A percentile compares a stretch with the other conserved stretches of the same genome.
phyloP scores from a whole-genome alignment of 768 basidiomycete genomes.

The Paxillus rubicundulus region DNA sequence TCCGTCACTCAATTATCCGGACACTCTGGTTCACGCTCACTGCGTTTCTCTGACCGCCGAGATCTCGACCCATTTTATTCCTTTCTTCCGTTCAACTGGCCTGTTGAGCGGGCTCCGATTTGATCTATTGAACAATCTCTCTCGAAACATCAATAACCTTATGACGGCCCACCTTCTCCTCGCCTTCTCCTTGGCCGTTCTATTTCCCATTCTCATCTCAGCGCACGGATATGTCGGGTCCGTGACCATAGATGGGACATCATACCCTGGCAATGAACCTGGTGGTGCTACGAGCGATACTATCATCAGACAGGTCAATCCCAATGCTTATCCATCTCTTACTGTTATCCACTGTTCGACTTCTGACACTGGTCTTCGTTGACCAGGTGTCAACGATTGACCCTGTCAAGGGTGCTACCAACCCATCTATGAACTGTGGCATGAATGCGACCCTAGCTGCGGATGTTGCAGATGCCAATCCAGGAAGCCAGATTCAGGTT shows the following conservation, averaged over 20 bases:
- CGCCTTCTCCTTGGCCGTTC: slow-evolving; percentile 6
- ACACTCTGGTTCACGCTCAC: background rate
- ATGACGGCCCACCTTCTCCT: slow-evolving; percentile 16
- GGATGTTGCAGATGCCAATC: slow-evolving; percentile 52
- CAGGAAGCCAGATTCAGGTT: slow-evolving; percentile 53
- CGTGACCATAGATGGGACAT: slow-evolving; percentile 29
- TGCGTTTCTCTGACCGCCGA: background rate
- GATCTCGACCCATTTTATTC: slow-evolving; percentile 5
- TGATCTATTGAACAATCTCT: too few species aligned
- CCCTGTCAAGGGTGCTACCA: slow-evolving; percentile 56
- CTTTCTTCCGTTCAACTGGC: slow-evolving; percentile 6
- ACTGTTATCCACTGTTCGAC: background rate
- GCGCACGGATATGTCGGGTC: slow-evolving; percentile 32
- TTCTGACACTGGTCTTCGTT: background rate
- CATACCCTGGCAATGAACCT: slow-evolving; percentile 31
- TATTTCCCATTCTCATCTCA: slow-evolving; percentile 21
- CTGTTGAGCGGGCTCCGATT: slow-evolving; percentile 19
- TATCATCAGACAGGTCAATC: slow-evolving; percentile 42
- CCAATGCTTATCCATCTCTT: background rate
- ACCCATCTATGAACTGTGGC: slow-evolving; percentile 61
- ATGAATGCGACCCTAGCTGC: slow-evolving; percentile 47
- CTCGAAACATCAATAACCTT: background rate
- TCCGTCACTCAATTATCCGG: background rate
- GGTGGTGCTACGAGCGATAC: slow-evolving; percentile 34
- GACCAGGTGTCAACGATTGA: slow-evolving; percentile 34